These are phyloP conservation scores for Lophiotrema nucula DNA, from an alignment of 495 filamentous ascomycete species.

Conservation along the genomic window DNA sequence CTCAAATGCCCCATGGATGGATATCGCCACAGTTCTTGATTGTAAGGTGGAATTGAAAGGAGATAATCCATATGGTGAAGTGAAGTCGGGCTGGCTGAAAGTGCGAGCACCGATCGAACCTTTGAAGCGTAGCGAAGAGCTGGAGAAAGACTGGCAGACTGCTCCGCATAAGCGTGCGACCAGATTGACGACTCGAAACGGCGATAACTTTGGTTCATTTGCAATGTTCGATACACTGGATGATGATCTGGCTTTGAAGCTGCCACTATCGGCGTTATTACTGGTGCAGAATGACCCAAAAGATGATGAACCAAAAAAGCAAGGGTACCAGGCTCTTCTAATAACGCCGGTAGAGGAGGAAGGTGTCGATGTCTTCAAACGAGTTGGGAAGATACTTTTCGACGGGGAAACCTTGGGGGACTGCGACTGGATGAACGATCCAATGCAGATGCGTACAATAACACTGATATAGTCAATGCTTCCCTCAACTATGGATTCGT, in stretches of 20 bases:
- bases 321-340: slow-evolving; percentile 7
- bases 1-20: background rate
- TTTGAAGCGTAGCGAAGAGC: background rate
- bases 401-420: background rate
- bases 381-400: slow-evolving; percentile 11
- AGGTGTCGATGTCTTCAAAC: background rate
- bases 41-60: slow-evolving; percentile 13
- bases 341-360: slow-evolving; percentile 7
- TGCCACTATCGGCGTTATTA: slow-evolving; percentile 3
- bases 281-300: background rate
- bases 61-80: slow-evolving; percentile 16
- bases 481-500: too few species aligned
- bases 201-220: background rate
- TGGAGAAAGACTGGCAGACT: slow-evolving; percentile 1
- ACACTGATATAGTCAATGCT: background rate
- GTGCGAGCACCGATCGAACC: slow-evolving; percentile 11
- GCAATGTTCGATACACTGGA: slow-evolving; percentile 11
- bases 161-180: slow-evolving; percentile 3
- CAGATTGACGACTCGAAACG: slow-evolving; percentile 6
- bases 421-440: slow-evolving; percentile 3
- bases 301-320: background rate
- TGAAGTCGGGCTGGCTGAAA: slow-evolving; percentile 13
- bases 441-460: background rate
- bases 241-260: background rate
- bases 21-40: slow-evolving; percentile 9